Evolutionary conservation across 2,329 filamentous ascomycete species (phyloP), one percentile per base, ranked within the genome.

Genomic region (Teratosphaeria gauchensis): DNA sequence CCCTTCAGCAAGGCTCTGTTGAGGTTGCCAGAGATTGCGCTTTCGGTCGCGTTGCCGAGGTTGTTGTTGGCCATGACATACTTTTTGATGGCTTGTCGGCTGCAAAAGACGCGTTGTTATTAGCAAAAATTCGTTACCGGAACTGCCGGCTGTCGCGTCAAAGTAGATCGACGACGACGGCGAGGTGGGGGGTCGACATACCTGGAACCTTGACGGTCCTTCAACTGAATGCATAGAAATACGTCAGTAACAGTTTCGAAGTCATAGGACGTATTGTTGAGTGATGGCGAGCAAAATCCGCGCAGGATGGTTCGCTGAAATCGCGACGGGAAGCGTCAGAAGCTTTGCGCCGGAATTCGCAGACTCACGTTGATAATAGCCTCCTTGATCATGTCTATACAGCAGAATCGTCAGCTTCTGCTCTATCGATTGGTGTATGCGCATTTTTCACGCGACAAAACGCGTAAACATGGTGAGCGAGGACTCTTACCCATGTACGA

Each of bases 1-100:
- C 91, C 91, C 61, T 80, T 78, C 77, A 87, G 84, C 72, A 95
- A 81, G 57, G 90, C 89, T 76, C 87, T 88, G 85, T 94, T 94
- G 84, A 95, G 90, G 69, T 91, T 86, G 62, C 82, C 82, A 72
- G 85, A 85, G 73, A 89, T 88, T 59, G 79, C 78, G 58, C 76
- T 74, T 62, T 82, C 80, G 64, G 76, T 79, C 58, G 81, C 77
- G 63, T 71, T 63, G 63, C 75, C 75, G 68, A 86, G 77, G 70
- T 82, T 82, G 79, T 88, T 88, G 82, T 88, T 89, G 72, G 82
- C 81, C 72, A 80, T 80, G 66, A 89, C 84, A 73, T 89, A 89
- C 74, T 89, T 89, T 81, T 88, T 88, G 73, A 89, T 82, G 58
- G 84, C 83, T 75, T 87, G 84, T 71, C 86, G 86, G 73, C 84